Base-by-base conservation (phyloP, 2,329 filamentous ascomycete species). In the Beauveria medogensis region DNA sequence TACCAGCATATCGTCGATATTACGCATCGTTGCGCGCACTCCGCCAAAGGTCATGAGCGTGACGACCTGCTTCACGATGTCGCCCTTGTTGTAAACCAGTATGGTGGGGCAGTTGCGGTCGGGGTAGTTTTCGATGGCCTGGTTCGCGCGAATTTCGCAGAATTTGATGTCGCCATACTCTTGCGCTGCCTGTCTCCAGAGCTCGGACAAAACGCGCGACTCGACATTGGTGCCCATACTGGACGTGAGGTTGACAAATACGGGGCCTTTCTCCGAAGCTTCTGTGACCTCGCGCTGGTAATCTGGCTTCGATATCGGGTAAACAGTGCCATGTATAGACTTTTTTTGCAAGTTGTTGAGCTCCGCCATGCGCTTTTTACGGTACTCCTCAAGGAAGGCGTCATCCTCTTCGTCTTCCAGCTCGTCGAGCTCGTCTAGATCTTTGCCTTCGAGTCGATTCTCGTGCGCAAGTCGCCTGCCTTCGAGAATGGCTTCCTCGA, bases 111-210 rank as follows among this genome's bases (percentile, higher is more conserved):
- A 96, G 73, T 99, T 99, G 61, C 84, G 83, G 69, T 97, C 94
- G 2, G 94, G 94, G 73, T 99, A 99, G 46, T 91, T 91, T 73
- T 97, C 94, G 67, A 99, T 97, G 62, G 94, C 96, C 77, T 97
- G 85, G 70, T 91, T 87, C 7, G 88, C 94, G 67, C 88, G 84
- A 67, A 99, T 97, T 77, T 97, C 91, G 73, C 93, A 97, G 75
- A 99, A 99, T 76, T 99, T 99, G 73, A 99, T 80, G 65, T 99
- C 93, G 22, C 92, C 91, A 70, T 92, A 99, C 69, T 93, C 91
- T 63, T 75, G 77, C 1, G 94, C 93, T 46, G 94, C 82, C 69
- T 92, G 86, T 41, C 88, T 82, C 92, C 93, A 99, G 22, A 97
- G 79, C 70, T 96, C 89, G 1, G 87, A 86, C 67, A 97, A 76